Percentiles rank a stretch among this genome's conserved stretches.
These are phyloP conservation scores for Botrytis fabae DNA, from an alignment of 2,329 filamentous ascomycete genomes.

Conservation along the genomic window DNA sequence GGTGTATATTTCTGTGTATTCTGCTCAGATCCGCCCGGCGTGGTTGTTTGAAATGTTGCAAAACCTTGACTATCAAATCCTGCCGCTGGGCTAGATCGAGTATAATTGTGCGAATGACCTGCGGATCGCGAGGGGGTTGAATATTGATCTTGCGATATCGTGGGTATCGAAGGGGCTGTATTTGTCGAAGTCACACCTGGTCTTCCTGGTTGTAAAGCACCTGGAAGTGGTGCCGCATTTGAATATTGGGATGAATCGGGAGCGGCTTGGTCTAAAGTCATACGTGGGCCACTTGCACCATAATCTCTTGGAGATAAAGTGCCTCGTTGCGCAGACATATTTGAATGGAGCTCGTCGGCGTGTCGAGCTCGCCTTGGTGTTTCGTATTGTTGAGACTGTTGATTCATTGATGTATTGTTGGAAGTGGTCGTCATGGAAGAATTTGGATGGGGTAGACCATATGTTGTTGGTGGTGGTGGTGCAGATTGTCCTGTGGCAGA, in stretches of 20 bases:
- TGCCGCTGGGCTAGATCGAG: conserved; percentile 76
- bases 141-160: conserved; percentile 59
- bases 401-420: conserved; percentile 44
- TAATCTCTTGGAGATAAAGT: conserved; percentile 48
- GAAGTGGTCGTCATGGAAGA: conserved; percentile 31
- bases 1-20: conserved; percentile 55
- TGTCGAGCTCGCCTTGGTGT: conserved; percentile 51
- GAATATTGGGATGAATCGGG: conserved; percentile 50
- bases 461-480: conserved; percentile 37
- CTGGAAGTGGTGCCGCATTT: conserved; percentile 52
- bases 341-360: conserved; percentile 53
- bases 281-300: conserved; percentile 50
- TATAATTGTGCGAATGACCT: conserved; percentile 72
- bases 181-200: conserved; percentile 54
- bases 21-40: conserved; percentile 58
- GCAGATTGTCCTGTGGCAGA: conserved; percentile 40
- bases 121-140: conserved; percentile 66
- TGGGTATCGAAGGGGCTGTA: conserved; percentile 59
- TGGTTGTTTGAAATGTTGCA: conserved; percentile 61
- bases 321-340: conserved; percentile 36
- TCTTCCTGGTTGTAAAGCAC: conserved; percentile 60
- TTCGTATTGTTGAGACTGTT: conserved; percentile 50
- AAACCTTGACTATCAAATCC: conserved; percentile 56
- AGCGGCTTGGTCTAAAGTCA: conserved; percentile 60
- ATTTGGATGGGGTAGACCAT: conserved; percentile 30